These are phyloP conservation scores for Auricularia sp. DNA, from an alignment of 768 basidiomycete species.

Conservation along the genomic window DNA sequence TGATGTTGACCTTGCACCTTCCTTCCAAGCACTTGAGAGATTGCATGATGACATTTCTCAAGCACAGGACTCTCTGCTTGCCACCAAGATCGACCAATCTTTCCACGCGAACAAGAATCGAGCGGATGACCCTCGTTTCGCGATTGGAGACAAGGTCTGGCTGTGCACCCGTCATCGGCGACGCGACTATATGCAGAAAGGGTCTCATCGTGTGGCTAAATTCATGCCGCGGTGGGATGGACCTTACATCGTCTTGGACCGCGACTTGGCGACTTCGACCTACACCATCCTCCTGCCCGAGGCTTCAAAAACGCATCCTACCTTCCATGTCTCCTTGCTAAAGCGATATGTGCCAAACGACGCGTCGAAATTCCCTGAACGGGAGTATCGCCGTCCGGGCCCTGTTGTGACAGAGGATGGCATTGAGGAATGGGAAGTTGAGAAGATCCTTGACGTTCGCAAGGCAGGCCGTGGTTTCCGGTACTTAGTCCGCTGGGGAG, in stretches of 20 bases:
- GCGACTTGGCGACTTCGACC: slow-evolving; percentile 8
- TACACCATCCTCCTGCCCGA: slow-evolving; percentile 17
- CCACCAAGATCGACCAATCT: neutral
- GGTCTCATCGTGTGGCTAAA: slow-evolving; percentile 26
- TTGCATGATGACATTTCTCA: slow-evolving; percentile 14
- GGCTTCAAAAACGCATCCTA: slow-evolving; percentile 14
- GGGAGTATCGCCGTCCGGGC: slow-evolving; percentile 13
- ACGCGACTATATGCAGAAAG: slow-evolving; percentile 16
- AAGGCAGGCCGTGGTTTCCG: slow-evolving; percentile 17
- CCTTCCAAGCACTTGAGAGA: slow-evolving; percentile 6
- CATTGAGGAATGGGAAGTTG: slow-evolving; percentile 17
- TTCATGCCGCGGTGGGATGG: slow-evolving; percentile 31
- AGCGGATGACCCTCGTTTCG: slow-evolving; percentile 13
- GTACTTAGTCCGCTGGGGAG: slow-evolving; percentile 24
- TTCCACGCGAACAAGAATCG: slow-evolving; percentile 6
- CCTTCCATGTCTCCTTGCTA: slow-evolving; percentile 28
- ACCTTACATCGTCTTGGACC: slow-evolving; percentile 14
- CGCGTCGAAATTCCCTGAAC: slow-evolving; percentile 25
- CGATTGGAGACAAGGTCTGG: slow-evolving; percentile 25
- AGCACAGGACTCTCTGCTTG: slow-evolving; percentile 28
- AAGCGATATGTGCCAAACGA: slow-evolving; percentile 25
- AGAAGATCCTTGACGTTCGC: slow-evolving; percentile 20
- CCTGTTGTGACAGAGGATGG: slow-evolving; percentile 8
- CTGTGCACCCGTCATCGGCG: slow-evolving; percentile 23
- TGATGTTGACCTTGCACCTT: slow-evolving; percentile 3